Conservation (phyloP, 192 early-diverging fungal genomes). For the Mortierella hygrophila region DNA sequence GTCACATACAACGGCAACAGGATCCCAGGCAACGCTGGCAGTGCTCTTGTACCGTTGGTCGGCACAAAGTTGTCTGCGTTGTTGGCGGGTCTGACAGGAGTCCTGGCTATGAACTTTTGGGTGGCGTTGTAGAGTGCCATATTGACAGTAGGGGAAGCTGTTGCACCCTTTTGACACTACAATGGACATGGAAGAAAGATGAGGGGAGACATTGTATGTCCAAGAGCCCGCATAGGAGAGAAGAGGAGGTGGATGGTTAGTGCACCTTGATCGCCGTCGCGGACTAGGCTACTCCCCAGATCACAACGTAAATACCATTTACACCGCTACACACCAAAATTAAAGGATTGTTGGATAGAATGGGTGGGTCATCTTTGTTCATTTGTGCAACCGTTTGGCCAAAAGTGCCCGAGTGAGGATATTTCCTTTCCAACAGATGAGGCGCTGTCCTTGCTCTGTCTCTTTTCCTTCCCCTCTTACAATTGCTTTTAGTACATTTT, state of each 20-base stretch:
- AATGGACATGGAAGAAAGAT: neutral
- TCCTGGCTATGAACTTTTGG: neutral
- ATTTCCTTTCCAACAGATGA: neutral
- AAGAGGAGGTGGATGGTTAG: neutral
- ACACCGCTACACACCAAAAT: neutral
- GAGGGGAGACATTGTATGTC: neutral
- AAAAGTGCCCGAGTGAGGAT: neutral
- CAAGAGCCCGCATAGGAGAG: neutral
- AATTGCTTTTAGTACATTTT: neutral
- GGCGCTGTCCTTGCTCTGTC: neutral
- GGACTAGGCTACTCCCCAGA: neutral
- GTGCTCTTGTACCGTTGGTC: neutral
- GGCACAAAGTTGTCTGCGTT: neutral
- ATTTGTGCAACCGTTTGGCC: neutral
- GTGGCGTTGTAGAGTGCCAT: neutral
- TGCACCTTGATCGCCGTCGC: neutral
- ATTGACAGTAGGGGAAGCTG: neutral
- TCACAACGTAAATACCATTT: neutral
- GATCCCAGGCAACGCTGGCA: neutral
- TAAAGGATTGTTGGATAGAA: neutral
- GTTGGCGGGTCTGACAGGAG: neutral
- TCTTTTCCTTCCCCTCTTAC: neutral
- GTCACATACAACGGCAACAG: slow-evolving; percentile 43
- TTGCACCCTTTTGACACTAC: neutral
- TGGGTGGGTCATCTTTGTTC: neutral